These are phyloP conservation scores for Leccinum truebloodii DNA, from an alignment of 768 basidiomycete species.

Conservation along the genomic window DNA sequence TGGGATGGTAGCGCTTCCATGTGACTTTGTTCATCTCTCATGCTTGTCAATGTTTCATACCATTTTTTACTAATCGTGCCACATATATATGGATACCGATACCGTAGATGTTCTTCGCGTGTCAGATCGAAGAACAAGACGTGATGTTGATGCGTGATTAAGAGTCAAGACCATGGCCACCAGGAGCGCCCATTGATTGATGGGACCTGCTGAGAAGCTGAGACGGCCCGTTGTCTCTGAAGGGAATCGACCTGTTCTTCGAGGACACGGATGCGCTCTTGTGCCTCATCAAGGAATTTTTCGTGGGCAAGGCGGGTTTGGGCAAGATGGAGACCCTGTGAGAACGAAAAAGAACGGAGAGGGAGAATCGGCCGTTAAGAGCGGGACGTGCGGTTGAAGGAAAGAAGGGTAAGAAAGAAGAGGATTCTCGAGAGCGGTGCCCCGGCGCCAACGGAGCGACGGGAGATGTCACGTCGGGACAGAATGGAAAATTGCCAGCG, in stretches of 20 bases:
- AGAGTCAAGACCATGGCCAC: conserved; percentile 21
- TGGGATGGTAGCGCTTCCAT: not conserved
- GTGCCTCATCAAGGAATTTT: conserved; percentile 67
- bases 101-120: conserved; percentile 11
- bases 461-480: not conserved
- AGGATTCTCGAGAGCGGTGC: conserved; percentile 1
- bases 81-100: conserved; percentile 22
- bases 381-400: conserved; percentile 3
- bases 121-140: not conserved
- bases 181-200: conserved; percentile 17
- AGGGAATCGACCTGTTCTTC: conserved; percentile 57
- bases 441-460: conserved; percentile 13
- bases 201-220: conserved; percentile 1
- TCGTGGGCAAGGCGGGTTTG: conserved; percentile 69
- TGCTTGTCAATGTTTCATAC: conserved; percentile 3
- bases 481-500: conserved; percentile 5
- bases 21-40: not conserved
- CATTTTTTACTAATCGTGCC: conserved; percentile 2
- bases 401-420: conserved; percentile 8
- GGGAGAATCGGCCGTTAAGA: conserved; percentile 15
- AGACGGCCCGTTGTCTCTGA: conserved; percentile 17
- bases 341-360: not conserved
- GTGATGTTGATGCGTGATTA: not conserved
- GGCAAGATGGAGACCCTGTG: conserved; percentile 64
- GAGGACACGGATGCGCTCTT: conserved; percentile 48